These are phyloP conservation scores for Lasiodiplodia sp. DNA, from an alignment of 2,329 filamentous ascomycete genomes.

Conservation along the genomic window DNA sequence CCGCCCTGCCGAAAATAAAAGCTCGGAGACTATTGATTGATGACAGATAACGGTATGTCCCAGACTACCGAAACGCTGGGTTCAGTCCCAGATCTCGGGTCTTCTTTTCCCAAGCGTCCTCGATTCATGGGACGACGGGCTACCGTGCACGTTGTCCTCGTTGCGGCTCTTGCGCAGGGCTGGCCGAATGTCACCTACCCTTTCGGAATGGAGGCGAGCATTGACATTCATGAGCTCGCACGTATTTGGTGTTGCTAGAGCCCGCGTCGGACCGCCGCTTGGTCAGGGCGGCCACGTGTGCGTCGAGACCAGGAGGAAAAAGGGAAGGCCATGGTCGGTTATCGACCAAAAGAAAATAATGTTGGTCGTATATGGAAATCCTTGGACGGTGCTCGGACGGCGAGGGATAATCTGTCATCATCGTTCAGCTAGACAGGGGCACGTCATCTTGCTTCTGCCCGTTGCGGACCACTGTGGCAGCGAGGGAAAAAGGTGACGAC, in stretches of 20 bases:
- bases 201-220: neutral
- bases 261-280: neutral
- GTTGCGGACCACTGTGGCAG: no score
- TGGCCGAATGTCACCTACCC: neutral
- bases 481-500: neutral
- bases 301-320: neutral
- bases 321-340: neutral
- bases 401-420: neutral
- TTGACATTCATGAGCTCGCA: neutral
- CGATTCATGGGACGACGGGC: neutral
- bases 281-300: constrained; percentile 2
- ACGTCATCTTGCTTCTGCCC: no score
- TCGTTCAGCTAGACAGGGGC: neutral
- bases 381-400: neutral
- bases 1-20: neutral
- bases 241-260: neutral
- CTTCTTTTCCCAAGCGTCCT: neutral
- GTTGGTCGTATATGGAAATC: neutral
- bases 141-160: neutral
- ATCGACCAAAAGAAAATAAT: neutral
- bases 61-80: neutral
- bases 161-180: neutral
- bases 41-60: neutral
- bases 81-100: neutral
- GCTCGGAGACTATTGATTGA: neutral